Percentiles rank a stretch among this genome's conserved stretches.
These are phyloP conservation scores for Myxozyma geophila DNA, from an alignment of 805 yeast genomes.

Conservation along the genomic window DNA sequence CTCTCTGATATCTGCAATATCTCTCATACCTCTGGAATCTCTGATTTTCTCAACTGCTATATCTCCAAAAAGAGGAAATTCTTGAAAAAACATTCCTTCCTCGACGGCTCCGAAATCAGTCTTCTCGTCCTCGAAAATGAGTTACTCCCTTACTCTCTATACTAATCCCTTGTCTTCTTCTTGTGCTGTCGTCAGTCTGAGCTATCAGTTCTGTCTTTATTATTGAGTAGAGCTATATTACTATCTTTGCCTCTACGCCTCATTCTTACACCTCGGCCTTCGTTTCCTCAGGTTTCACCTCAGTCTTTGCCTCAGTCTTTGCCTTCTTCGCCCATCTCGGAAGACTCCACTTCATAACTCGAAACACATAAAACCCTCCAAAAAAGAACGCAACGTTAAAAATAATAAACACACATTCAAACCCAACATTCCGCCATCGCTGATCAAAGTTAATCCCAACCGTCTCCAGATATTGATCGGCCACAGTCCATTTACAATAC, in stretches of 20 bases:
- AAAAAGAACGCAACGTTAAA: constrained; percentile 46
- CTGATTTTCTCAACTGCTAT: not conserved
- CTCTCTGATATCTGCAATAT: not conserved
- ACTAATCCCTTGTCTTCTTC: too few relatives aligned
- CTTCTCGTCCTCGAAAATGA: not conserved
- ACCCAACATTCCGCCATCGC: constrained; percentile 71
- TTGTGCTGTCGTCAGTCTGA: too few relatives aligned
- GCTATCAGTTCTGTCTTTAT: too few relatives aligned
- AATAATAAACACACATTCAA: constrained; percentile 52
- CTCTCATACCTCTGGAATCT: not conserved
- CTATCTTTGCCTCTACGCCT: not conserved
- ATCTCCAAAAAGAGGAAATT: not conserved
- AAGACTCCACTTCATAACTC: constrained; percentile 57
- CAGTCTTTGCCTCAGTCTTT: not conserved
- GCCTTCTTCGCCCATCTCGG: not conserved
- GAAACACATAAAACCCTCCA: constrained; percentile 21
- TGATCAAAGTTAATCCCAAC: constrained; percentile 51
- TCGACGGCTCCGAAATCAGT: not conserved
- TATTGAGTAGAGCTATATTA: too few relatives aligned
- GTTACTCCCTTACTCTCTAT: too few relatives aligned
- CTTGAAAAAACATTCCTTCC: not conserved
- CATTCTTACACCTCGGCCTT: not conserved
- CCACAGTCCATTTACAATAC: constrained; percentile 24
- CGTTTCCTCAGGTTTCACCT: not conserved
- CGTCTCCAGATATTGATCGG: constrained; percentile 38